Conservation (phyloP, 257 asterid genomes). For the Solanum acaule region DNA sequence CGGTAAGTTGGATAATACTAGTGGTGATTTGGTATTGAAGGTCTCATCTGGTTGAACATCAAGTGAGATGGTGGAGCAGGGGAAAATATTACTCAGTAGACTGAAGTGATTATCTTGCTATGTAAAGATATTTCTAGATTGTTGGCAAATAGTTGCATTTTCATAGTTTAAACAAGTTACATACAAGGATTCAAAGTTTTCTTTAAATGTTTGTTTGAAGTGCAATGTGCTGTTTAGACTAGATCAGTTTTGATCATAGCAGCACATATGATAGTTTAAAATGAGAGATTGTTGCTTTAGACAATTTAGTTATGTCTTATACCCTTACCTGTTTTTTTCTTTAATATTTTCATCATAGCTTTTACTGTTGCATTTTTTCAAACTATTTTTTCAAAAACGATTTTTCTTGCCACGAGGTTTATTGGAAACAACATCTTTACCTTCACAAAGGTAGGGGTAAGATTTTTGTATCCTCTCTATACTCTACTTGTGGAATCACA, state of each 20-base stretch:
- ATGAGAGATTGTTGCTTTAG: neutral
- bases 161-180: neutral
- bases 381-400: too few species aligned
- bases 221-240: neutral
- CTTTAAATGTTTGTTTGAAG: neutral
- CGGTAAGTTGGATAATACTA: neutral
- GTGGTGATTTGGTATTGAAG: too few species aligned
- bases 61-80: neutral
- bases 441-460: too few species aligned
- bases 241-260: neutral
- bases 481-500: too few species aligned
- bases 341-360: neutral
- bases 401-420: too few species aligned
- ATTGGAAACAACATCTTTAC: too few species aligned
- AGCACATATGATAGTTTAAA: neutral
- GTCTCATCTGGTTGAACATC: neutral
- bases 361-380: too few species aligned
- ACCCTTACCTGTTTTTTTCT: neutral
- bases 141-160: neutral
- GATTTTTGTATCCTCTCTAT: neutral
- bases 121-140: neutral
- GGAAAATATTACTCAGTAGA: neutral
- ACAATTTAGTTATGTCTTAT: neutral
- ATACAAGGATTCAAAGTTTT: neutral
- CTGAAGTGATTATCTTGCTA: neutral